phyloP scores from a whole-genome alignment of 2,329 filamentous ascomycete species.

The Ceratocystis alfenasii region DNA sequence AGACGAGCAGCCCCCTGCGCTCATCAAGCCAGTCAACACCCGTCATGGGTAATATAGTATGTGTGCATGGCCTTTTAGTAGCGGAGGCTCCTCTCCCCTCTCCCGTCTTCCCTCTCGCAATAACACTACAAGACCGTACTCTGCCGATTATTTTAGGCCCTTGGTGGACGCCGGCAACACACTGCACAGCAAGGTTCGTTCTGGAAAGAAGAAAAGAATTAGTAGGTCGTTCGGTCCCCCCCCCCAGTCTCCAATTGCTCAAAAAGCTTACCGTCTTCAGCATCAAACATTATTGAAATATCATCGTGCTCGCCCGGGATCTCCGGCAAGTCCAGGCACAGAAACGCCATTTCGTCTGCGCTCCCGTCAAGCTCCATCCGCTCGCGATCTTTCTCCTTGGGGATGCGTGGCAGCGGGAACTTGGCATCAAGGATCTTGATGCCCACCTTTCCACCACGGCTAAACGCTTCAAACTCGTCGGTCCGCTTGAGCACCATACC shows the following conservation, averaged over 20 bases:
- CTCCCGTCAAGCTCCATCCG: conserved; percentile 24
- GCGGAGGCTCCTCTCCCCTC: not conserved
- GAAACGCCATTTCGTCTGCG: conserved; percentile 54
- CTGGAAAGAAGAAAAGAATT: conserved; percentile 29
- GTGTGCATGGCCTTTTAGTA: no score
- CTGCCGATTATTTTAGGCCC: conserved; percentile 30
- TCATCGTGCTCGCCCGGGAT: conserved; percentile 89
- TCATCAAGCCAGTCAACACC: not conserved
- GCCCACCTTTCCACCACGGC: conserved; percentile 52
- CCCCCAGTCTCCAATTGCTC: not conserved
- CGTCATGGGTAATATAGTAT: not conserved
- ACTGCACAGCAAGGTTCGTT: conserved; percentile 42
- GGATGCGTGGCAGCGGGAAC: conserved; percentile 63
- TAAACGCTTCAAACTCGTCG: conserved; percentile 64
- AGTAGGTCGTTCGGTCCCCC: conserved; percentile 19
- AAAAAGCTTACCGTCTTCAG: conserved; percentile 52
- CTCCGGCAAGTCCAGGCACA: conserved; percentile 77
- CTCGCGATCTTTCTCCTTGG: conserved; percentile 39
- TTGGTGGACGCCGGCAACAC: conserved; percentile 48
- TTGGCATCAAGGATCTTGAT: conserved; percentile 81
- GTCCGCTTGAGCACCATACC: conserved; percentile 76
- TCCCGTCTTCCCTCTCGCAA: not conserved
- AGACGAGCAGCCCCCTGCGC: not conserved
- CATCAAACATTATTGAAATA: conserved; percentile 74
- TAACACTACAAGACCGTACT: not conserved